phyloP scores from a whole-genome alignment of 2,329 filamentous ascomycete species.

The Fusarium chaquense region DNA sequence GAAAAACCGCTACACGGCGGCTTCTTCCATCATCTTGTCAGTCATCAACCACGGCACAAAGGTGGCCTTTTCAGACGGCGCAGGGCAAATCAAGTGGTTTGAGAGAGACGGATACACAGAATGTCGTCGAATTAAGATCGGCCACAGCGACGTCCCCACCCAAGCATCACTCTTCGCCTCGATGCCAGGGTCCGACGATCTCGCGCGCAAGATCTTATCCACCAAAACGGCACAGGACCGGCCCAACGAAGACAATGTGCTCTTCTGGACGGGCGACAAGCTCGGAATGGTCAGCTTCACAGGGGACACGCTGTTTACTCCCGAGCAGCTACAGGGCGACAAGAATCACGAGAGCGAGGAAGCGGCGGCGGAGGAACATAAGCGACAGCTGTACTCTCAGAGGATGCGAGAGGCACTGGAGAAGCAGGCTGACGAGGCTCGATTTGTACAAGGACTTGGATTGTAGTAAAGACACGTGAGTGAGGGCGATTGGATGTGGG shows the following conservation, averaged over 20 bases:
- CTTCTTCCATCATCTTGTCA: conserved; percentile 82
- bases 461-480: conserved; percentile 11
- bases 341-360: conserved; percentile 63
- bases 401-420: conserved; percentile 81
- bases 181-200: conserved; percentile 72
- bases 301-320: conserved; percentile 60
- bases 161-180: conserved; percentile 64
- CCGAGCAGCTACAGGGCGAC: conserved; percentile 64
- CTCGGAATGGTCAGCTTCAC: conserved; percentile 79
- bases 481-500: conserved; percentile 4
- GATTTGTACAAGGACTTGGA: conserved; percentile 76
- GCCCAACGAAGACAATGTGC: conserved; percentile 73
- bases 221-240: conserved; percentile 58
- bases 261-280: conserved; percentile 90
- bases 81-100: conserved; percentile 89
- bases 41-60: conserved; percentile 84
- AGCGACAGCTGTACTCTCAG: conserved; percentile 72
- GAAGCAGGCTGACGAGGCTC: conserved; percentile 81
- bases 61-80: conserved; percentile 85
- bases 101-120: conserved; percentile 83
- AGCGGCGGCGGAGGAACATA: conserved; percentile 58
- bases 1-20: conserved; percentile 87
- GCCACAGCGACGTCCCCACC: conserved; percentile 63
- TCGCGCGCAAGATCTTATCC: conserved; percentile 83
- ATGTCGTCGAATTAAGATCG: conserved; percentile 66